Base-by-base conservation (phyloP, 2,329 filamentous ascomycete genomes). In the Sordariomycetes sp. region DNA sequence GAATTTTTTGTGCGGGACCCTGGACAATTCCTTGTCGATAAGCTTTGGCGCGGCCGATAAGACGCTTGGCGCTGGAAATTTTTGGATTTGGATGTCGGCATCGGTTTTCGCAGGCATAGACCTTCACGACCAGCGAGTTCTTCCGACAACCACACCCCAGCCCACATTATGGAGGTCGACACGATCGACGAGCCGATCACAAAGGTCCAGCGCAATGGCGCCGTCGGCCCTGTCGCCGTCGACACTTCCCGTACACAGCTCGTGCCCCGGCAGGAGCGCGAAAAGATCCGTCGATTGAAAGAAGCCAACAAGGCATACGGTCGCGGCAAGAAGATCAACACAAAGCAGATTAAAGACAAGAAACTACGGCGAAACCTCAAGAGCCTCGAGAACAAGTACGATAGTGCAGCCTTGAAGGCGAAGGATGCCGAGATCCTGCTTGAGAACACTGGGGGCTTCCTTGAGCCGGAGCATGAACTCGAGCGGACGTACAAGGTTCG, bases 371-470 rank as follows among this genome's bases (percentile, higher is more conserved):
- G 77, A 10, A 94, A 86, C 43, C 63, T 98, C 32, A 81, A 79
- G 51, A 69, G 69, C 3, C 70, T 95, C 30, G 92, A 98, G 55
- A 65, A 66, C 39, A 92, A 92, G 57, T 90, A 87, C 60, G 76
- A 87, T 49, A 74, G 82, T 47, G 90, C 90, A 2, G 67, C 83
- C 1, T 59, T 93, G 23, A 81, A 84, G 56, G 87, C 92, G 12
- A 94, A 94, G 60, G 90, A 95, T 67, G 86, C 90, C 16, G 92
- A 98, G 61, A 92, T 98, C 37, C 64, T 98, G 47, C 74, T 94
- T 35, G 90, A 96, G 59, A 86, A 94, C 55, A 75, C 80, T 6
- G 66, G 73, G 9, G 92, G 92, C 6, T 93, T 94, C 48, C 66
- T 98, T 36, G 86, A 96, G 58, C 72, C 90, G 2, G 92, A 98